These are phyloP conservation scores for Phyllachora maydis DNA, from an alignment of 2,329 filamentous ascomycete genomes.

Conservation along the genomic window DNA sequence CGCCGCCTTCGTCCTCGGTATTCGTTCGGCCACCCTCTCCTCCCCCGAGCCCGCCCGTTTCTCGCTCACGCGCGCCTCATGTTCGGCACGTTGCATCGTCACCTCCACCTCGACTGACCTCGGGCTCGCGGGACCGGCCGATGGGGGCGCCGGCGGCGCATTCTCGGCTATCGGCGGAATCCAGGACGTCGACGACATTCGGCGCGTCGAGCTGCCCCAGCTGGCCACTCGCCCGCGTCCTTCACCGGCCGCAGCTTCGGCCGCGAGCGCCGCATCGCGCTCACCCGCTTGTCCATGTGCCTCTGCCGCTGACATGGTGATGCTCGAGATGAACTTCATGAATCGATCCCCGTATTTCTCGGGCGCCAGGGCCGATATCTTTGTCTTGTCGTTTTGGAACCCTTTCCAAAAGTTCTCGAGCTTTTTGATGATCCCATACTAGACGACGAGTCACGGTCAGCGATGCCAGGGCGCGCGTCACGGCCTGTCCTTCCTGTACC, in stretches of 20 bases:
- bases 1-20: slow-evolving; percentile 18
- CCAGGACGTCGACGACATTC: slow-evolving; percentile 6
- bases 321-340: slow-evolving; percentile 72
- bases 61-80: slow-evolving; percentile 15
- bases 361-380: slow-evolving; percentile 85
- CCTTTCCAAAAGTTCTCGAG: slow-evolving; percentile 96
- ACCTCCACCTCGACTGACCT: slow-evolving; percentile 16
- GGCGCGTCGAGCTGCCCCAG: slow-evolving; percentile 15
- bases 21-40: slow-evolving; percentile 40
- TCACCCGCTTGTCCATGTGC: slow-evolving; percentile 43
- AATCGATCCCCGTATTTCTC: slow-evolving; percentile 87
- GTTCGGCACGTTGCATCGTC: slow-evolving; percentile 18
- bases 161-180: slow-evolving; percentile 24
- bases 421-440: slow-evolving; percentile 92
- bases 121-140: slow-evolving; percentile 7
- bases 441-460: slow-evolving; percentile 3
- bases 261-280: slow-evolving; percentile 29
- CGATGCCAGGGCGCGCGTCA: not conserved
- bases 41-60: slow-evolving; percentile 15
- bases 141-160: slow-evolving; percentile 20
- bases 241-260: slow-evolving; percentile 25
- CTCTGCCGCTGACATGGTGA: slow-evolving; percentile 81
- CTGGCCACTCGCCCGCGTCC: slow-evolving; percentile 14
- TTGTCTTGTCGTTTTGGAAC: slow-evolving; percentile 56
- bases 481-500: not conserved